Evolutionary conservation across 768 basidiomycete species (phyloP).

Genomic region (Cantharellus anzutake): DNA sequence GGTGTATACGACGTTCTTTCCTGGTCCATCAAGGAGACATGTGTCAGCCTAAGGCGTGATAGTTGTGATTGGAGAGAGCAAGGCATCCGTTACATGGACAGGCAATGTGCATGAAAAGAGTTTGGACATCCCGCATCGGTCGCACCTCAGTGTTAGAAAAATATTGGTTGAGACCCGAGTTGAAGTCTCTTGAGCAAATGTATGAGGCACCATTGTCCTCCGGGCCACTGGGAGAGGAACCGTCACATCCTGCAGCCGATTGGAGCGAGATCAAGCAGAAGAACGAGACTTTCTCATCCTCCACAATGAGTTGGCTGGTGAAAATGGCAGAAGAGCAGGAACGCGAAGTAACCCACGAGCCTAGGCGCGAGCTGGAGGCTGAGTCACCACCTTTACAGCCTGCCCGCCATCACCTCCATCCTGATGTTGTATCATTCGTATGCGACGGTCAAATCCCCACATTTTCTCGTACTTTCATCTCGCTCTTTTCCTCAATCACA

Average conservation of each 20-base stretch:
- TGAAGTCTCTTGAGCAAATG: constrained; percentile 20
- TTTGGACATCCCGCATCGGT: neutral
- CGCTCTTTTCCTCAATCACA: constrained; percentile 4
- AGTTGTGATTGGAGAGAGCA: neutral
- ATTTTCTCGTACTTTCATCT: neutral
- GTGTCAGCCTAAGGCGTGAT: neutral
- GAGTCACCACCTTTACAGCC: constrained; percentile 13
- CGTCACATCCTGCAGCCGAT: neutral
- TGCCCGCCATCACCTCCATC: neutral
- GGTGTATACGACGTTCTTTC: constrained; percentile 17
- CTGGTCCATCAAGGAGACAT: neutral
- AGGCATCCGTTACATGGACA: neutral
- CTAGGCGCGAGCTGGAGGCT: constrained; percentile 23
- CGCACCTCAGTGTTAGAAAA: neutral
- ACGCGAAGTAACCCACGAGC: constrained; percentile 26
- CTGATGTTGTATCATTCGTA: neutral
- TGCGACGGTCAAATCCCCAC: too few species aligned
- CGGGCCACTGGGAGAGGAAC: neutral
- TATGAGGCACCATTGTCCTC: constrained; percentile 9
- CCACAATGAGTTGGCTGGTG: neutral
- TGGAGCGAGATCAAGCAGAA: neutral
- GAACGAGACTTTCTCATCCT: neutral
- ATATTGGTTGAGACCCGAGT: constrained; percentile 23
- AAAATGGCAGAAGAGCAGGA: constrained; percentile 32
- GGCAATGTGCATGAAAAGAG: neutral